A percentile compares a stretch with the other conserved stretches of the same genome.
Evolutionary conservation across 306 rosid species (phyloP).

Genomic region (Trichosanthes cucumerina): DNA sequence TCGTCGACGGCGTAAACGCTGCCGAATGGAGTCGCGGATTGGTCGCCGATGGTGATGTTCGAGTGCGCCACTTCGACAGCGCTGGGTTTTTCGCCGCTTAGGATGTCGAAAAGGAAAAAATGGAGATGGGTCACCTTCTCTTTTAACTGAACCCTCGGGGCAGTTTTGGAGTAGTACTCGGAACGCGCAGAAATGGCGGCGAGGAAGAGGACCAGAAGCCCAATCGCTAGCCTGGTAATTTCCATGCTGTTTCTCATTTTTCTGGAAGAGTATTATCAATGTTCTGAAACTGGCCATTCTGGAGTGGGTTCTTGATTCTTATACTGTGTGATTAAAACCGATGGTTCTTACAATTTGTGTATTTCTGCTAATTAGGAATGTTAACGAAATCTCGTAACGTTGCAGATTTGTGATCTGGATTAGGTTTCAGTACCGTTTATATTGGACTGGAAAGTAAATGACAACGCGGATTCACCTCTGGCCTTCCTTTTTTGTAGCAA

Average conservation of each 20-base stretch:
- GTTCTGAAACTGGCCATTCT: neutral
- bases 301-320: neutral
- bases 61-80: constrained; percentile 20
- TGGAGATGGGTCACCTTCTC: constrained; percentile 31
- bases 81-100: constrained; percentile 23
- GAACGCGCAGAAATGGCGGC: constrained; percentile 10
- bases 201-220: neutral
- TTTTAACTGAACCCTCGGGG: neutral
- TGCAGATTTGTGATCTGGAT: neutral
- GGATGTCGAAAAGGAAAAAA: constrained; percentile 36
- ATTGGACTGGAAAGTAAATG: neutral
- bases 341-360: neutral
- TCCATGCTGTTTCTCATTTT: neutral
- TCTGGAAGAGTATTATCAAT: neutral
- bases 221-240: neutral
- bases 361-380: neutral
- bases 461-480: neutral
- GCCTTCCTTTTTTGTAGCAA: neutral
- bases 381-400: neutral
- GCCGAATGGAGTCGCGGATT: constrained; percentile 23
- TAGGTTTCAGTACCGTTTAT: neutral
- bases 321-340: neutral
- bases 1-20: constrained; percentile 27
- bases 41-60: neutral
- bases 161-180: constrained; percentile 14